These are phyloP conservation scores for Aspergillus steynii DNA, from an alignment of 495 filamentous ascomycete species.

Conservation along the genomic window DNA sequence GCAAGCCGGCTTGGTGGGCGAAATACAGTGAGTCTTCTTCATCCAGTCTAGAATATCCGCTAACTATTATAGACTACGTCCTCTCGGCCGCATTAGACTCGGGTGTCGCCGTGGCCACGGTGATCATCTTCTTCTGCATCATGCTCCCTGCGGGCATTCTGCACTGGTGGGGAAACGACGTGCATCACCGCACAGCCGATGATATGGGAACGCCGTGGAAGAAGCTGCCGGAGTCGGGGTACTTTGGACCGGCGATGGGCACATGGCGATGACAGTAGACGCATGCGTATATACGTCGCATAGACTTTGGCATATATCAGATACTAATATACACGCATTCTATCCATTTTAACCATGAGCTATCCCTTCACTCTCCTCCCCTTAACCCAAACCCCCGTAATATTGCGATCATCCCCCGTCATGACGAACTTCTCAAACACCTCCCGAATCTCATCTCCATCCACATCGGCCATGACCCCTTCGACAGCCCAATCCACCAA, in stretches of 20 bases:
- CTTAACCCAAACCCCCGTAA: constrained; percentile 56
- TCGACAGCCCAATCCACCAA: constrained; percentile 43
- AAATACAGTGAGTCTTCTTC: constrained; percentile 47
- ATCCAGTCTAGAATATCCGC: constrained; percentile 45
- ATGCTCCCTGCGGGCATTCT: constrained; percentile 61
- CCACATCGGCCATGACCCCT: constrained; percentile 52
- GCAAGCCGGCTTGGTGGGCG: constrained; percentile 66
- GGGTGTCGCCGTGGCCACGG: constrained; percentile 61
- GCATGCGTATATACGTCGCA: background rate
- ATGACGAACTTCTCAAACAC: constrained; percentile 67
- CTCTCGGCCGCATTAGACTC: constrained; percentile 61
- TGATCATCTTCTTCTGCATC: constrained; percentile 69
- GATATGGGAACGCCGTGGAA: constrained; percentile 45
- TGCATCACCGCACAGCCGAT: constrained; percentile 48
- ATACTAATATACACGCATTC: no score
- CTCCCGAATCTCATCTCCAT: constrained; percentile 44
- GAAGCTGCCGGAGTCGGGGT: constrained; percentile 42
- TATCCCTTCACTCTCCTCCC: constrained; percentile 57
- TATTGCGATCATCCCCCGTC: constrained; percentile 67
- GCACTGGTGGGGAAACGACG: constrained; percentile 69
- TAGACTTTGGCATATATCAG: no score
- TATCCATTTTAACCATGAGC: background rate
- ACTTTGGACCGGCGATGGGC: constrained; percentile 63
- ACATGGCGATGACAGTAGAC: constrained; percentile 25
- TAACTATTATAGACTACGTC: constrained; percentile 55